Percentiles rank a stretch among this genome's conserved stretches.
These are phyloP conservation scores for Raddia distichophylla DNA, from an alignment of 176 grass and related monocot genomes.

Conservation along the genomic window DNA sequence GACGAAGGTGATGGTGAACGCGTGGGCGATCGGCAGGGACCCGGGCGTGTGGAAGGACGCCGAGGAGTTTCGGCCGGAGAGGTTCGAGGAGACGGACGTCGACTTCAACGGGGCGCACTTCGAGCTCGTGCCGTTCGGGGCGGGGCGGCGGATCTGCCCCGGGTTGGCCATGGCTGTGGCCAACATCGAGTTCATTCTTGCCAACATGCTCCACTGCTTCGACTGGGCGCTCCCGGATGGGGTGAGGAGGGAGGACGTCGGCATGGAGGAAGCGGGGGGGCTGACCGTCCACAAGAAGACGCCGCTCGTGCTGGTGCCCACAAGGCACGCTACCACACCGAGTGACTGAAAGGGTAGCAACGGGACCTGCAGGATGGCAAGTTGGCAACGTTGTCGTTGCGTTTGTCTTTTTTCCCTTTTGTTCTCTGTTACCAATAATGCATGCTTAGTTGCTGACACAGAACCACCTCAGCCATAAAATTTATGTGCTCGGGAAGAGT, in stretches of 20 bases:
- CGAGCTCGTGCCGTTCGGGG: conserved; percentile 32
- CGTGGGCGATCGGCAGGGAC: conserved; percentile 60
- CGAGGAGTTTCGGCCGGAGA: too few species aligned
- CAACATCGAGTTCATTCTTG: conserved; percentile 30
- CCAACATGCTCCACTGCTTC: conserved; percentile 4
- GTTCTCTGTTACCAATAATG: too few species aligned
- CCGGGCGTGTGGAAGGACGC: not conserved
- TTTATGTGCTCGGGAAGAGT: too few species aligned
- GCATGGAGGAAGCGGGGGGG: conserved; percentile 10
- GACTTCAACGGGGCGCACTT: conserved; percentile 8
- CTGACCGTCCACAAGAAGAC: not conserved
- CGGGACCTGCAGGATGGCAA: too few species aligned
- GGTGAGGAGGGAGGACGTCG: not conserved
- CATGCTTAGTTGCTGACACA: too few species aligned
- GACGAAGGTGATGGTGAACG: conserved; percentile 44
- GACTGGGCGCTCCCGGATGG: conserved; percentile 33
- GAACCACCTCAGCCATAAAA: too few species aligned
- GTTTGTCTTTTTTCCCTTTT: too few species aligned
- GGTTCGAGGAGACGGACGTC: too few species aligned
- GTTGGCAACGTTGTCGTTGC: too few species aligned
- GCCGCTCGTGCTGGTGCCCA: not conserved
- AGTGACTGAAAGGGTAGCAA: not conserved
- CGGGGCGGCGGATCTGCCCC: conserved; percentile 28
- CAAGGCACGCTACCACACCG: not conserved
- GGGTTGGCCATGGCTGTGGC: conserved; percentile 22